These are phyloP conservation scores for Fusarium subglutinans DNA, from an alignment of 2,329 filamentous ascomycete species.

Conservation along the genomic window DNA sequence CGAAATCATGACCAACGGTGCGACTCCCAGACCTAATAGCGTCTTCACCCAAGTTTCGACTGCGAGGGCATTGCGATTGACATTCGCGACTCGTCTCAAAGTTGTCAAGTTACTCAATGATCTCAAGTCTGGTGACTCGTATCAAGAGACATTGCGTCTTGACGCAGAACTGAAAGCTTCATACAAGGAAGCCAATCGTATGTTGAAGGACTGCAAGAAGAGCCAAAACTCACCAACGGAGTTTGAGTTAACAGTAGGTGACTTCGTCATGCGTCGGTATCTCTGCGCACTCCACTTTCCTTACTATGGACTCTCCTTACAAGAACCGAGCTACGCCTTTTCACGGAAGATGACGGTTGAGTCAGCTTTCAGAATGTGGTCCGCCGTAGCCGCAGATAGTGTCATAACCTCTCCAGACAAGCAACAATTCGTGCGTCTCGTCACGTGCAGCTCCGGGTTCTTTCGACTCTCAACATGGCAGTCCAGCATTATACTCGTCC, in stretches of 20 bases:
- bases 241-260: constrained; percentile 57
- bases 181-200: constrained; percentile 54
- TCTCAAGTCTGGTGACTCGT: constrained; percentile 49
- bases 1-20: constrained; percentile 49
- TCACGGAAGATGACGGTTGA: constrained; percentile 61
- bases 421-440: constrained; percentile 50
- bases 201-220: constrained; percentile 41
- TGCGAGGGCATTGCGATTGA: constrained; percentile 53
- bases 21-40: constrained; percentile 45
- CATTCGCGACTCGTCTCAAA: constrained; percentile 54
- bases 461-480: constrained; percentile 50
- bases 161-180: constrained; percentile 53
- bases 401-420: constrained; percentile 2
- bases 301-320: constrained; percentile 54
- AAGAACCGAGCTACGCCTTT: constrained; percentile 58
- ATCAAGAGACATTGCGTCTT: constrained; percentile 56
- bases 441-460: constrained; percentile 52
- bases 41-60: constrained; percentile 54
- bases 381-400: constrained; percentile 40
- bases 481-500: constrained; percentile 48
- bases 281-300: constrained; percentile 65
- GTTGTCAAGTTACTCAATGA: constrained; percentile 56
- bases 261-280: constrained; percentile 64
- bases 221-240: constrained; percentile 37
- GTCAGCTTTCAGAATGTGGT: constrained; percentile 58